Evolutionary conservation across 2,329 filamentous ascomycete species (phyloP).

Genomic region (Hypoxylon sp.): DNA sequence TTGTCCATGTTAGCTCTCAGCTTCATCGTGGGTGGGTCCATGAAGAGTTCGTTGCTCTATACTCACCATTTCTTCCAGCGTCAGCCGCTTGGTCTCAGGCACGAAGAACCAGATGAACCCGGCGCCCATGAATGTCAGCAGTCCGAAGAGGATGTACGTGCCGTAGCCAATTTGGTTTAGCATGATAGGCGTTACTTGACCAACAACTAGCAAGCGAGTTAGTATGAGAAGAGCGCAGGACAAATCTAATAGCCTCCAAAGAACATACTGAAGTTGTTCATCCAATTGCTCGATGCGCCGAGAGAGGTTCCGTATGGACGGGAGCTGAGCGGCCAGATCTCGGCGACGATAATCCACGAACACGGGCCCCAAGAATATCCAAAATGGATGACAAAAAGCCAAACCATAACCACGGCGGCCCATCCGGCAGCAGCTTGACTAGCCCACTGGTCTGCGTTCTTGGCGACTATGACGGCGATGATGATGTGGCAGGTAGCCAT

Average conservation of each 20-base stretch:
- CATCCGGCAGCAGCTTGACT: constrained; percentile 73
- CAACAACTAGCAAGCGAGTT: constrained; percentile 67
- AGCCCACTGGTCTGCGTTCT: constrained; percentile 69
- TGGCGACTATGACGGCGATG: constrained; percentile 76
- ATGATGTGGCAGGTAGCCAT: constrained; percentile 80
- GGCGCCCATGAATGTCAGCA: constrained; percentile 72
- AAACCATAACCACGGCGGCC: constrained; percentile 76
- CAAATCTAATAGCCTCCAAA: background rate
- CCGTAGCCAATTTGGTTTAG: constrained; percentile 73
- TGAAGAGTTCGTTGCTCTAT: background rate
- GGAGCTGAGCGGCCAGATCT: constrained; percentile 79
- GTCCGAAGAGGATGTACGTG: constrained; percentile 78
- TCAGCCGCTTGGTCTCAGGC: constrained; percentile 73
- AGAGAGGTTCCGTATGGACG: constrained; percentile 78
- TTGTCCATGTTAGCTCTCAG: background rate
- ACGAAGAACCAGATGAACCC: constrained; percentile 73
- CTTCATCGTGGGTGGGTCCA: too few species aligned
- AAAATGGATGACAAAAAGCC: constrained; percentile 81
- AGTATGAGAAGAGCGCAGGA: constrained; percentile 4
- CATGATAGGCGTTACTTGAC: constrained; percentile 78
- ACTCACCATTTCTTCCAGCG: constrained; percentile 72
- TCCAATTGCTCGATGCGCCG: constrained; percentile 73
- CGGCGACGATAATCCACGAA: constrained; percentile 79
- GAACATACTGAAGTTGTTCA: constrained; percentile 63
- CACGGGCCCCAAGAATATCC: constrained; percentile 82